A percentile compares a stretch with the other conserved stretches of the same genome.
Evolutionary conservation across 805 yeast species (phyloP).

Genomic region (Komagataella pseudopastoris): DNA sequence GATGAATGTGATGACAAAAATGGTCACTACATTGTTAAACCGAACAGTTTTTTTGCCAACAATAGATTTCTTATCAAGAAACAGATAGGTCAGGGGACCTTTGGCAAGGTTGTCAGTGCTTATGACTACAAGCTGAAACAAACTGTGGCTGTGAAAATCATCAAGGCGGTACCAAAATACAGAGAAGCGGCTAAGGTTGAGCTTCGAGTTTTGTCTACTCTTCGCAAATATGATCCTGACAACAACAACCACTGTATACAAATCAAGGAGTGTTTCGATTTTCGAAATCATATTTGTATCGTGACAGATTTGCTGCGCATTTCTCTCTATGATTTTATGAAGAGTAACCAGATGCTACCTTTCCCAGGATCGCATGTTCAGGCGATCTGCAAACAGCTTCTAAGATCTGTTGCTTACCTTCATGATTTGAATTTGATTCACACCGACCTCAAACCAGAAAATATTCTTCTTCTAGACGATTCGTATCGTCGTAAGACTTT

Average conservation of each 20-base stretch:
- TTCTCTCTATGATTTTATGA: constrained; percentile 82
- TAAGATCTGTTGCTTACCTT: constrained; percentile 74
- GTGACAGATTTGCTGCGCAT: constrained; percentile 81
- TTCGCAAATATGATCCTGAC: constrained; percentile 56
- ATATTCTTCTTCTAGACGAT: constrained; percentile 57
- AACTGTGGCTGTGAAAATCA: constrained; percentile 82
- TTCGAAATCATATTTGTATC: constrained; percentile 84
- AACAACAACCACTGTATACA: constrained; percentile 72
- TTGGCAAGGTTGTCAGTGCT: constrained; percentile 84
- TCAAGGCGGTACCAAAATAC: constrained; percentile 84
- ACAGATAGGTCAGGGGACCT: constrained; percentile 83
- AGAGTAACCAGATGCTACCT: constrained; percentile 69
- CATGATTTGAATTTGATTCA: constrained; percentile 88
- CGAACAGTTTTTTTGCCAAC: constrained; percentile 55
- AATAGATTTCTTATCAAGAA: constrained; percentile 51
- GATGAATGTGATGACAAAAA: constrained; percentile 45
- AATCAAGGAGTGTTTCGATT: constrained; percentile 82
- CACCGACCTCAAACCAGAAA: constrained; percentile 95
- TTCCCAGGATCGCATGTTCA: constrained; percentile 92
- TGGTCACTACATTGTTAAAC: constrained; percentile 58
- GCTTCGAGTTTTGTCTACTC: constrained; percentile 63
- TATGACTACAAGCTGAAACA: constrained; percentile 46
- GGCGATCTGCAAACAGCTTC: constrained; percentile 73
- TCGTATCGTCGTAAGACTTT: constrained; percentile 25
- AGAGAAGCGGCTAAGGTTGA: constrained; percentile 94